Conservation (phyloP, 2,329 filamentous ascomycete species). For the Cercospora sojina region DNA sequence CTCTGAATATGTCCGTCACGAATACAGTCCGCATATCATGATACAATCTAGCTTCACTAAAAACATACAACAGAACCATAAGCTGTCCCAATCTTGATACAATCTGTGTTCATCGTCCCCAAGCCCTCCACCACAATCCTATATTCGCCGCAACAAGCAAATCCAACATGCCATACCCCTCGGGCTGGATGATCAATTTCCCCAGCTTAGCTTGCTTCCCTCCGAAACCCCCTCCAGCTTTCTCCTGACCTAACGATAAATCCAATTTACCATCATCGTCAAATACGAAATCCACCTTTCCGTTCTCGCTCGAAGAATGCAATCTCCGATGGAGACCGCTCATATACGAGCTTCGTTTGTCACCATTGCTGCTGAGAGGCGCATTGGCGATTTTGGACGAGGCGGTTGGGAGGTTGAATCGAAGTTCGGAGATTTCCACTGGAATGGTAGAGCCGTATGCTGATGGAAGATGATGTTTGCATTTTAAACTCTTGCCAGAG, state of each 20-base stretch:
- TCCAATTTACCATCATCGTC: conserved; percentile 57
- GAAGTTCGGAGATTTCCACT: conserved; percentile 72
- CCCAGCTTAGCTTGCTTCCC: conserved; percentile 89
- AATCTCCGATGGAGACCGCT: conserved; percentile 18
- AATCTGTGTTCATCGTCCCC: conserved; percentile 7
- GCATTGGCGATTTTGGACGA: conserved; percentile 31
- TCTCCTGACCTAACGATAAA: conserved; percentile 74
- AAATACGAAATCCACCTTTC: conserved; percentile 26
- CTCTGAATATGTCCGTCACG: not conserved
- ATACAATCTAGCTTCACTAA: not conserved
- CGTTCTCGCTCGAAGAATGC: conserved; percentile 20
- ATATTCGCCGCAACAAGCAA: conserved; percentile 87
- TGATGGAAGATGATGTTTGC: conserved; percentile 30
- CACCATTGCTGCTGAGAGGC: conserved; percentile 25
- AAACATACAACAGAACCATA: not conserved
- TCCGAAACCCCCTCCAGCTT: conserved; percentile 79
- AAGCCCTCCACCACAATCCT: conserved; percentile 89
- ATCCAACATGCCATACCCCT: conserved; percentile 94
- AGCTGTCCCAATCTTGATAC: not conserved
- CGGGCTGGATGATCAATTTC: conserved; percentile 84
- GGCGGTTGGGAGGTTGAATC: conserved; percentile 78
- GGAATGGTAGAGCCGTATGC: conserved; percentile 38
- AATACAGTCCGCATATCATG: not conserved
- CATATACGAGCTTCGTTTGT: conserved; percentile 33
- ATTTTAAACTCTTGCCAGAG: conserved; percentile 59